A percentile compares a stretch with the other conserved stretches of the same genome.
Conservation (phyloP, 2,329 filamentous ascomycete species). For the Beauveria caledonica region DNA sequence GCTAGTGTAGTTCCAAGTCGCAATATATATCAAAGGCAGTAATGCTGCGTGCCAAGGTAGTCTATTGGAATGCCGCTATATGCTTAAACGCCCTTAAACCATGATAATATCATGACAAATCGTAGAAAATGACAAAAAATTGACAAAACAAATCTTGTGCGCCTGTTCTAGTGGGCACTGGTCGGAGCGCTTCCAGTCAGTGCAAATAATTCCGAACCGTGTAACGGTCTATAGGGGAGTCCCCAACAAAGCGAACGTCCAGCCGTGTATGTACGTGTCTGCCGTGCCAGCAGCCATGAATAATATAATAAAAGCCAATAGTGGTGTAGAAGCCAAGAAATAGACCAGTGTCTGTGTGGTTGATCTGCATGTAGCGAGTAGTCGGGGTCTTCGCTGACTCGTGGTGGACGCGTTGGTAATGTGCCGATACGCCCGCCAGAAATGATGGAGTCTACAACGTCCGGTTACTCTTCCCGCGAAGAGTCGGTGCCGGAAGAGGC, state of each 20-base stretch:
- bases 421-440: not conserved
- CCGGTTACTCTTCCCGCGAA: not conserved
- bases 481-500: slow-evolving; percentile 13
- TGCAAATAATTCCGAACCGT: not conserved
- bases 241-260: not conserved
- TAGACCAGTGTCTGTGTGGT: not conserved
- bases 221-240: not conserved
- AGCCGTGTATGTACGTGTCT: not conserved
- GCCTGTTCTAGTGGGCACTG: not conserved
- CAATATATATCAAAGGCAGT: not conserved
- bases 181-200: slow-evolving; percentile 11
- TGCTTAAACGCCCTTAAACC: not conserved
- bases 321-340: not conserved
- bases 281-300: not conserved
- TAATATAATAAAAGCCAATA: not conserved
- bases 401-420: not conserved
- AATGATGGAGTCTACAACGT: not conserved
- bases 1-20: no score
- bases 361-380: not conserved
- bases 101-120: not conserved
- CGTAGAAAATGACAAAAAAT: not conserved
- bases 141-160: not conserved
- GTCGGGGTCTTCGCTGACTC: not conserved
- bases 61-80: not conserved
- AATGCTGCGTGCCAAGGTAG: not conserved